Conservation (phyloP, 495 filamentous ascomycete genomes). For the Rhypophila decipiens region DNA sequence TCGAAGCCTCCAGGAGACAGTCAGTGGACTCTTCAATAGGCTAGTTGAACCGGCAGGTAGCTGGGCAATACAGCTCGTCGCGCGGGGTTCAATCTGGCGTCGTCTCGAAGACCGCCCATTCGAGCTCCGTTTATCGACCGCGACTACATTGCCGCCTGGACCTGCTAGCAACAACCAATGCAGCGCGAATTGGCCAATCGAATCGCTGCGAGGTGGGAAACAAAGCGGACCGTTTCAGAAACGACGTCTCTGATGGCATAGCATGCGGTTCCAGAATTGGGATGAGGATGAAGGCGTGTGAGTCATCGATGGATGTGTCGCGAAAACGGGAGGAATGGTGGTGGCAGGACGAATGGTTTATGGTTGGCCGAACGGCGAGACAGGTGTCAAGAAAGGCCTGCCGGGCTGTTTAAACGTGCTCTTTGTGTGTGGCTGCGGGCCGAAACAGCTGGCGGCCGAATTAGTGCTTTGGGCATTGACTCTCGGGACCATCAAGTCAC, state of each 20-base stretch:
- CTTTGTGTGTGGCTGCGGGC: no score
- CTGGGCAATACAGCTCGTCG: slow-evolving; percentile 11
- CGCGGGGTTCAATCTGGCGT: slow-evolving; percentile 9
- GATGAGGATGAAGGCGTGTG: not conserved
- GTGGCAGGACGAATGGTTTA: no score
- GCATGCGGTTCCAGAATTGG: not conserved
- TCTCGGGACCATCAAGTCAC: no score
- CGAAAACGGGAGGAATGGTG: no score
- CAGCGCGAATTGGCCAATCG: slow-evolving; percentile 26
- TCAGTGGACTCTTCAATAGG: not conserved
- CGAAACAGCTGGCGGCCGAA: no score
- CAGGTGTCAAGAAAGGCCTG: no score
- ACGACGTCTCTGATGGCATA: not conserved
- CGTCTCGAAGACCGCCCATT: slow-evolving; percentile 2
- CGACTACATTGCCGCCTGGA: slow-evolving; percentile 12
- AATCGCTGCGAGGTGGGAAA: slow-evolving; percentile 4
- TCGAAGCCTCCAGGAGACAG: slow-evolving; percentile 4
- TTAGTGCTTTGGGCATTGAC: no score
- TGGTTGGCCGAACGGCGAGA: no score
- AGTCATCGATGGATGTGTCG: not conserved
- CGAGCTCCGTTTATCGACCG: not conserved
- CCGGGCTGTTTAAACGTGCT: no score
- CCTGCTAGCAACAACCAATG: slow-evolving; percentile 6
- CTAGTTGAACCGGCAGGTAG: not conserved
- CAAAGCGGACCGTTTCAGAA: slow-evolving; percentile 18